A percentile compares a stretch with the other conserved stretches of the same genome.
phyloP scores from a whole-genome alignment of 306 rosid species.

The Cicer judaicum region DNA sequence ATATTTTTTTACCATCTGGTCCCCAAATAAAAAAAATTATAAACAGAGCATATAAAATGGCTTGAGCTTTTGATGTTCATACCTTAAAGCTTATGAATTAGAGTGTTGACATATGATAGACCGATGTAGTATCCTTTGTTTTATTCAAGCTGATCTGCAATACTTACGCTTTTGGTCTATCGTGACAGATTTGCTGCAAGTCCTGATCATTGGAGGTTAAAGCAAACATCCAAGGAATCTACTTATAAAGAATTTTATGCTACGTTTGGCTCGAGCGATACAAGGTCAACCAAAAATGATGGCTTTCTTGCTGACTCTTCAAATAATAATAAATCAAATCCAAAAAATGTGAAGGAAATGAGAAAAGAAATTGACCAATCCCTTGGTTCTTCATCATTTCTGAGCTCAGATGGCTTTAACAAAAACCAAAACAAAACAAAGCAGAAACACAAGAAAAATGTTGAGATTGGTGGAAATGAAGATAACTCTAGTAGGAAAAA shows the following conservation, averaged over 20 bases:
- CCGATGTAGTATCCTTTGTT: slow-evolving; percentile 34
- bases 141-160: slow-evolving; percentile 5
- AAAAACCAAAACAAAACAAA: slow-evolving; percentile 54
- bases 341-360: slow-evolving; percentile 61
- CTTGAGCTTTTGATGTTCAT: not conserved
- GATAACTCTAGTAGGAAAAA: slow-evolving; percentile 49
- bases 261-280: slow-evolving; percentile 70
- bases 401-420: slow-evolving; percentile 60
- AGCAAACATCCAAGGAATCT: slow-evolving; percentile 78
- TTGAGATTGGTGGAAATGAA: slow-evolving; percentile 45
- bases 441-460: slow-evolving; percentile 45
- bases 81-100: slow-evolving; percentile 15
- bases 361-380: slow-evolving; percentile 69
- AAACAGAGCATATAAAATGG: not conserved
- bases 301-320: slow-evolving; percentile 59
- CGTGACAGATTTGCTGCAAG: slow-evolving; percentile 67
- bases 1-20: not conserved
- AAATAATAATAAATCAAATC: slow-evolving; percentile 48
- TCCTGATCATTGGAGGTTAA: slow-evolving; percentile 94
- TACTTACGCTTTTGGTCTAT: slow-evolving; percentile 37
- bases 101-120: slow-evolving; percentile 3
- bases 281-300: slow-evolving; percentile 50
- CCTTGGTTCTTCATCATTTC: slow-evolving; percentile 64
- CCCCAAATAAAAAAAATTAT: slow-evolving; percentile 9
- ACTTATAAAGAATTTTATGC: slow-evolving; percentile 67